Conservation (phyloP, 2,329 filamentous ascomycete genomes). For the Cercospora janseana region DNA sequence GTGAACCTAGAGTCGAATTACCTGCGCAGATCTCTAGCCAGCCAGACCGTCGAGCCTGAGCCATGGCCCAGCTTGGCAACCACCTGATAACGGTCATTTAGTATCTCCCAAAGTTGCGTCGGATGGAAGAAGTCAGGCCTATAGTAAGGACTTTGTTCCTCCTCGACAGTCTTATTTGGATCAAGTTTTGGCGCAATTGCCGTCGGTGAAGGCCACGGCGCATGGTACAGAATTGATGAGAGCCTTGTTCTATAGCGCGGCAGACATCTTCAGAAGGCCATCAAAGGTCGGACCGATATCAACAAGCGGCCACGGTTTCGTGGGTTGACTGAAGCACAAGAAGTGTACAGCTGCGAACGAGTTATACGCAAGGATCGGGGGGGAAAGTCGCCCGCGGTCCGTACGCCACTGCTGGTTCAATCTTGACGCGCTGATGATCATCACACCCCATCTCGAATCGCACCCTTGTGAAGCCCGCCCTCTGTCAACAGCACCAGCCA, state of each 20-base stretch:
- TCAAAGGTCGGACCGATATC: no score
- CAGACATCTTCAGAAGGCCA: not conserved
- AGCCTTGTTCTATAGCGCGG: not conserved
- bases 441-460: no score
- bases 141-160: not conserved
- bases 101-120: slow-evolving; percentile 36
- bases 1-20: not conserved
- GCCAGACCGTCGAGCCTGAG: slow-evolving; percentile 43
- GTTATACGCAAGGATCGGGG: no score
- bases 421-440: no score
- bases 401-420: no score
- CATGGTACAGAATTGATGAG: not conserved
- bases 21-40: slow-evolving; percentile 35
- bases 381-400: no score
- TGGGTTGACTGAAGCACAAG: no score
- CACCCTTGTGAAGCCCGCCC: no score
- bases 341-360: no score
- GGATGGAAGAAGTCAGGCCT: slow-evolving; percentile 29
- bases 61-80: slow-evolving; percentile 46
- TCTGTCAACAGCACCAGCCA: no score
- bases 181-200: not conserved
- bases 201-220: not conserved
- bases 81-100: slow-evolving; percentile 38
- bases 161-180: not conserved
- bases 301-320: no score